A percentile compares a stretch with the other conserved stretches of the same genome.
Evolutionary conservation across 768 basidiomycete genomes (phyloP).

Genomic region (Suillus discolor): DNA sequence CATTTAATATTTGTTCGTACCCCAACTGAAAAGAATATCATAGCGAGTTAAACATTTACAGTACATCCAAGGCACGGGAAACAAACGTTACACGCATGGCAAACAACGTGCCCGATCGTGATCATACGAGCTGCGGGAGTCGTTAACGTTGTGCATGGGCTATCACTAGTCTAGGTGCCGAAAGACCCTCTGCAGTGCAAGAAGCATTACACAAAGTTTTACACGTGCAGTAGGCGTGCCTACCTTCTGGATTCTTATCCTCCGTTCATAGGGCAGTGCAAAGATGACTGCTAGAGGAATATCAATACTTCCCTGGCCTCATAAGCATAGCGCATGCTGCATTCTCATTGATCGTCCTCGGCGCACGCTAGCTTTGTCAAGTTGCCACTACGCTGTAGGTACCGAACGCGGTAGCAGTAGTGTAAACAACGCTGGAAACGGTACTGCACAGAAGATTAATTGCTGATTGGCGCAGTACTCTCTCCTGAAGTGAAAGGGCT

Average conservation of each 20-base stretch:
- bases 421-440: conserved; percentile 17
- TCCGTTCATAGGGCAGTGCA: conserved; percentile 65
- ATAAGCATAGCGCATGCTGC: conserved; percentile 20
- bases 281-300: conserved; percentile 21
- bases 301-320: background rate
- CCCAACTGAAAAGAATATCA: background rate
- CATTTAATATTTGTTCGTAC: background rate
- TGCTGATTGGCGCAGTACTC: conserved; percentile 21
- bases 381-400: conserved; percentile 51
- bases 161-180: conserved; percentile 60
- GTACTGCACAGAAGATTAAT: conserved; percentile 2
- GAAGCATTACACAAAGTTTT: conserved; percentile 6
- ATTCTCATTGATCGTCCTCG: conserved; percentile 53
- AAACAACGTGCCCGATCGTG: background rate
- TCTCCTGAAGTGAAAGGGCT: conserved; percentile 28
- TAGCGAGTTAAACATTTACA: too few species aligned
- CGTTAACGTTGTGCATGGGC: conserved; percentile 42
- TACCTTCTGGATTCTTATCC: conserved; percentile 50
- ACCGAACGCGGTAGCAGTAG: conserved; percentile 30
- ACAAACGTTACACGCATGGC: background rate
- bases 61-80: background rate
- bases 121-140: conserved; percentile 7
- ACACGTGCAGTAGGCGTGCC: conserved; percentile 8
- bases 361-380: conserved; percentile 52
- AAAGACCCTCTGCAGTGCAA: conserved; percentile 39